Percentiles rank a stretch among this genome's conserved stretches.
Conservation (phyloP, 345 rosid genomes). For the Bruguiera sexangula region DNA sequence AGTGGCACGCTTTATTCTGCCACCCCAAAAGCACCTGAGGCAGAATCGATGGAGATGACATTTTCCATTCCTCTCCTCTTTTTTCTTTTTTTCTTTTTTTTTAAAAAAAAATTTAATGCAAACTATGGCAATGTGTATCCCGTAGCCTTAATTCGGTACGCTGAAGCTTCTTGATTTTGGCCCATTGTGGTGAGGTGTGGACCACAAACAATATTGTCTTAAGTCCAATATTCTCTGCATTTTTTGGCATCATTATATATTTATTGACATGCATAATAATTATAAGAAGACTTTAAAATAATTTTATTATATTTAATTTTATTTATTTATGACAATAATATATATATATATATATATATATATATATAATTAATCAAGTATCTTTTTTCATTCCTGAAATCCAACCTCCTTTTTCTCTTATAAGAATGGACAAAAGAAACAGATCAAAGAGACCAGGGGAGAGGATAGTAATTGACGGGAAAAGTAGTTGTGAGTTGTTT, state of each 20-base stretch:
- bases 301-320: too few species aligned
- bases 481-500: neutral
- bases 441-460: neutral
- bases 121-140: neutral
- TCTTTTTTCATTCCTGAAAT: too few species aligned
- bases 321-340: too few species aligned
- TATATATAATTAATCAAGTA: too few species aligned
- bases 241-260: too few species aligned
- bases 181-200: neutral
- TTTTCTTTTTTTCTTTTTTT: too few species aligned
- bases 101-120: too few species aligned
- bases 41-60: neutral
- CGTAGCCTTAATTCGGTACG: neutral
- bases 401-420: too few species aligned
- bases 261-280: too few species aligned
- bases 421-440: neutral
- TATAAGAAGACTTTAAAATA: too few species aligned
- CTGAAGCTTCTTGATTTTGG: neutral
- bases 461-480: neutral
- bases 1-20: neutral
- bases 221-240: too few species aligned
- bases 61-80: neutral
- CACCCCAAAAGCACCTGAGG: neutral
- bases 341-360: too few species aligned
- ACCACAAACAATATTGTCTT: neutral